phyloP scores from a whole-genome alignment of 495 filamentous ascomycete genomes.

The Talaromyces ruber region DNA sequence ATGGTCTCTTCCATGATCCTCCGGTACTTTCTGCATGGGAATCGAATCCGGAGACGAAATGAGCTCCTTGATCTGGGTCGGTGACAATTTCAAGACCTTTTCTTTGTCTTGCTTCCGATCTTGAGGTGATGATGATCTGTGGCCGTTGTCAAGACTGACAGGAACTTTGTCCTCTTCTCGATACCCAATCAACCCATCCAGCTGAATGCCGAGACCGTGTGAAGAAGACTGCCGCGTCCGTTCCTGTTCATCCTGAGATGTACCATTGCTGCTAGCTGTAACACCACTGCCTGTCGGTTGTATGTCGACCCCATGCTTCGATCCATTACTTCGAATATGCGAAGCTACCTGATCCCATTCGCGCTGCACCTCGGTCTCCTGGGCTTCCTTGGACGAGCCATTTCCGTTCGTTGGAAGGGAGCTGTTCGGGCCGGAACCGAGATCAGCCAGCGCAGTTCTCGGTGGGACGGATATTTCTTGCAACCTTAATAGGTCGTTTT shows the following conservation, averaged over 20 bases:
- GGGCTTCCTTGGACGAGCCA: background rate
- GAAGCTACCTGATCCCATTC: slow-evolving; percentile 4
- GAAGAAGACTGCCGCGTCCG: background rate
- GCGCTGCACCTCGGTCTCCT: slow-evolving; percentile 2
- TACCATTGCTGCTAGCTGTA: background rate
- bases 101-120: slow-evolving; percentile 13
- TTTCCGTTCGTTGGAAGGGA: background rate
- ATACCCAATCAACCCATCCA: background rate
- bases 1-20: slow-evolving; percentile 7
- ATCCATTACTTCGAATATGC: background rate
- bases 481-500: background rate
- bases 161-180: background rate
- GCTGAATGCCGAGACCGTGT: background rate
- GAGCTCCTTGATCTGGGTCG: slow-evolving; percentile 45
- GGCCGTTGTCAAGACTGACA: background rate
- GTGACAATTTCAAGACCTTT: slow-evolving; percentile 41
- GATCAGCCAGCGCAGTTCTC: slow-evolving; percentile 1
- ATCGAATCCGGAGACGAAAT: slow-evolving; percentile 48
- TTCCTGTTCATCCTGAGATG: background rate
- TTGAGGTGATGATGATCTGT: background rate
- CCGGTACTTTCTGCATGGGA: slow-evolving; percentile 24
- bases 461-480: background rate
- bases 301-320: background rate
- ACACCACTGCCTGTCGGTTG: background rate
- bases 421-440: slow-evolving; percentile 3